These are phyloP conservation scores for Macadamia integrifolia DNA, from an alignment of 164 flowering plant species.

Conservation along the genomic window DNA sequence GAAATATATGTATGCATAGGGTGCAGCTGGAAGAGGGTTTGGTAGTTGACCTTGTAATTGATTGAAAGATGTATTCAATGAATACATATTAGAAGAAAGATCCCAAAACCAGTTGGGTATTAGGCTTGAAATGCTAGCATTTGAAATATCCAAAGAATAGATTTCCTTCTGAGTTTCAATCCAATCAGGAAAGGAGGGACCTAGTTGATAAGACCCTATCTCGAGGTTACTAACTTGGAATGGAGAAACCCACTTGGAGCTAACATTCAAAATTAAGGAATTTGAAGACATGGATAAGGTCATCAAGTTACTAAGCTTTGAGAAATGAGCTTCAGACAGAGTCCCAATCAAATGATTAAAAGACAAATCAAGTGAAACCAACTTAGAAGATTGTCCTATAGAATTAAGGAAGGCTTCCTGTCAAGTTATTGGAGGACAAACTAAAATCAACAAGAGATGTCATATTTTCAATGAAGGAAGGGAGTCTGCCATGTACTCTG, in stretches of 20 bases:
- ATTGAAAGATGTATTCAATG: constrained; percentile 36
- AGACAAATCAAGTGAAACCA: constrained; percentile 19
- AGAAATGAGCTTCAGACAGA: constrained; percentile 28
- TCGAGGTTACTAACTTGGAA: constrained; percentile 25
- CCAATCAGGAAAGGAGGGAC: constrained; percentile 42
- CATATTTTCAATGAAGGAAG: constrained; percentile 29
- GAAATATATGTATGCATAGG: constrained; percentile 38
- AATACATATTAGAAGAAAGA: constrained; percentile 26
- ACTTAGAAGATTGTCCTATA: constrained; percentile 28
- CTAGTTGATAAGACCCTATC: constrained; percentile 32
- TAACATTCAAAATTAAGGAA: constrained; percentile 30
- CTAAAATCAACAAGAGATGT: constrained; percentile 14
- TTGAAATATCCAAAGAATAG: constrained; percentile 32
- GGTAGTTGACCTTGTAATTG: constrained; percentile 37
- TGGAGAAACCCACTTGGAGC: constrained; percentile 37
- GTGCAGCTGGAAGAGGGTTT: constrained; percentile 21
- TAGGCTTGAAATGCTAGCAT: constrained; percentile 37
- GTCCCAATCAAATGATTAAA: constrained; percentile 24
- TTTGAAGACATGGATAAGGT: constrained; percentile 22
- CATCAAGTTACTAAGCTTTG: constrained; percentile 22
- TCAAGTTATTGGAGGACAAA: constrained; percentile 24
- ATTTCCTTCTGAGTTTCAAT: constrained; percentile 26
- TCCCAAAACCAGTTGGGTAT: constrained; percentile 53
- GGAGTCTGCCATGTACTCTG: constrained; percentile 29
- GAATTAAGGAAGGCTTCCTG: constrained; percentile 22